Evolutionary conservation across 2,329 filamentous ascomycete genomes (phyloP), one percentile per base, ranked within the genome.

Genomic region (Macrophomina pseudophaseolina): DNA sequence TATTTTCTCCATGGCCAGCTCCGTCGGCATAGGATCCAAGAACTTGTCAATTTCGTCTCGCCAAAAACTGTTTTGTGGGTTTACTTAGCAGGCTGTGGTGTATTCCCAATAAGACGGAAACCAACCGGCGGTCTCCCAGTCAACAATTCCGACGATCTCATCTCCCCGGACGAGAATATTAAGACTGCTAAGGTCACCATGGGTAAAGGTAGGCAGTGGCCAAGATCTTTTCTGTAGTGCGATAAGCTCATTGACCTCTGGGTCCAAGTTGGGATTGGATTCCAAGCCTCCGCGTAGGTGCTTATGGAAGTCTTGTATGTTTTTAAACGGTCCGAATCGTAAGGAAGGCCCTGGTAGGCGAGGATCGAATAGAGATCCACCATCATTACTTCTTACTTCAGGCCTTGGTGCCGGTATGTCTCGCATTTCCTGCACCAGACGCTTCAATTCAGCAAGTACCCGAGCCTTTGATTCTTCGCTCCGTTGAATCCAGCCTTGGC

Each of bases 61-160:
- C 80, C 77, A 81, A 58, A 79, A 80, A 35, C 68, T 69, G 51
- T 80, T 81, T 12, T 74, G 70, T 4, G 74, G 77, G 67, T 81
- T 83, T 32, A 80, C 80, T 71, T 81, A 74, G 67, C 72, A 76
- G 1, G 78, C 76, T 7, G 72, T 74, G 7, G 78, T 80, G 66
- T 80, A 81, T 68, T 83, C 80, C 80, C 80, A 84, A 71, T 82
- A 84, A n/a, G 75, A 72, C 1, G 81, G 82, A 70, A 81, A 84
- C 81, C 80, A 85, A 1, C 81, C 82, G 28, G 79, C 74, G 35
- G 77, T 74, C 69, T 85, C 82, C 82, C 81, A 85, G 68, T 79
- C 80, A 53, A 81, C 69, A 67, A 86, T 82, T 7, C 80, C 82
- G 46, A 80, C 76, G 35, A 87, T 71, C 5, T 77, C 71, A 63